Evolutionary conservation across 495 filamentous ascomycete species (phyloP).

Genomic region (Lophium mytilinum): DNA sequence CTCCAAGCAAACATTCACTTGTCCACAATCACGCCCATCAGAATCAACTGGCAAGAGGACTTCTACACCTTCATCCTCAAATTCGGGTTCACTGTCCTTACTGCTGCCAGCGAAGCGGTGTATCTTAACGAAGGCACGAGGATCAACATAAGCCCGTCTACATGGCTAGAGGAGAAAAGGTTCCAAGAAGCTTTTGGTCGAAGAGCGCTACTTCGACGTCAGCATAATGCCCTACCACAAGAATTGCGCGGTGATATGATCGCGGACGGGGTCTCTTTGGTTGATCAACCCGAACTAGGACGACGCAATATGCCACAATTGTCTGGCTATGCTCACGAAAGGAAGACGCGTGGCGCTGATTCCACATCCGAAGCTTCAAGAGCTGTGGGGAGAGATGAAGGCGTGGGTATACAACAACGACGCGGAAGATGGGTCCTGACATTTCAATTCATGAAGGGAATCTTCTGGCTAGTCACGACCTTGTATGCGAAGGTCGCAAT

Average conservation of each 20-base stretch:
- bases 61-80: slow-evolving; percentile 88
- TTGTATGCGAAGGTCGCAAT: slow-evolving; percentile 50
- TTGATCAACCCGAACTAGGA: slow-evolving; percentile 4
- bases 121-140: slow-evolving; percentile 81
- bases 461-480: slow-evolving; percentile 56
- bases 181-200: slow-evolving; percentile 44
- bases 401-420: slow-evolving; percentile 68
- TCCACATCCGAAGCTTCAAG: slow-evolving; percentile 29
- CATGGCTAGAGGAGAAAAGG: slow-evolving; percentile 87
- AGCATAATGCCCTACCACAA: slow-evolving; percentile 16
- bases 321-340: slow-evolving; percentile 59
- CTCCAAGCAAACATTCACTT: slow-evolving; percentile 87
- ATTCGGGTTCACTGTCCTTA: slow-evolving; percentile 76
- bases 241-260: slow-evolving; percentile 31
- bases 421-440: slow-evolving; percentile 65
- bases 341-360: slow-evolving; percentile 37
- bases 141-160: slow-evolving; percentile 68
- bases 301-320: neutral
- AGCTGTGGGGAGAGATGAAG: slow-evolving; percentile 39
- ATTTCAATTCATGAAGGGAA: slow-evolving; percentile 62
- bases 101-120: slow-evolving; percentile 88
- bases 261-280: slow-evolving; percentile 33
- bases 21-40: slow-evolving; percentile 49
- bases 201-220: slow-evolving; percentile 17
- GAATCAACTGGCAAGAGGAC: slow-evolving; percentile 77